phyloP scores from a whole-genome alignment of 2,329 filamentous ascomycete genomes.

The Lecanicillium sp. region DNA sequence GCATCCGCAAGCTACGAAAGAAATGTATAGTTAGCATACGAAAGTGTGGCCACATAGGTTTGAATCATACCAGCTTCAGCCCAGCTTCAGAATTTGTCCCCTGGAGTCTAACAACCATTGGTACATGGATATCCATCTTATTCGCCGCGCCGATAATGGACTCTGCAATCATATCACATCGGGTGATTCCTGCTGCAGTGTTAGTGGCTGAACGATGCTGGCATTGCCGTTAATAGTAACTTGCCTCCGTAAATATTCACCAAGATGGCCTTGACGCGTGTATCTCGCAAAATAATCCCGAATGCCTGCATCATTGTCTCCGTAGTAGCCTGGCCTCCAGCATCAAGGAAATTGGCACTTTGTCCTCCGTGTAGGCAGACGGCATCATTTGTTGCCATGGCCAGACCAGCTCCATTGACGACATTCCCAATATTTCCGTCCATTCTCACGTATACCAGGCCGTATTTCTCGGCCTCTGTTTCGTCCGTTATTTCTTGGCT shows the following conservation, averaged over 20 bases:
- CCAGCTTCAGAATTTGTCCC: constrained; percentile 37
- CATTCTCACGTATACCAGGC: constrained; percentile 71
- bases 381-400: constrained; percentile 86
- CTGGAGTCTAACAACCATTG: constrained; percentile 38
- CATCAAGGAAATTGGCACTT: constrained; percentile 82
- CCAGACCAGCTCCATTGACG: constrained; percentile 82
- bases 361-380: constrained; percentile 59
- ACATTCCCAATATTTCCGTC: constrained; percentile 65
- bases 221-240: constrained; percentile 1
- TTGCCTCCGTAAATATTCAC: constrained; percentile 48
- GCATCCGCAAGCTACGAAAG: constrained; percentile 17
- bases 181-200: constrained; percentile 31
- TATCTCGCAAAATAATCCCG: constrained; percentile 62
- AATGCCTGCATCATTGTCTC: constrained; percentile 75
- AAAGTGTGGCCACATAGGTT: too few relatives aligned
- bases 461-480: constrained; percentile 42
- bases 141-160: constrained; percentile 35
- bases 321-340: constrained; percentile 78
- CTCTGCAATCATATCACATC: constrained; percentile 44
- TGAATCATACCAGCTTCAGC: constrained; percentile 29
- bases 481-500: constrained; percentile 25
- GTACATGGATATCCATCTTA: constrained; percentile 29
- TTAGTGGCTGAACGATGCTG: neutral
- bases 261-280: constrained; percentile 59
- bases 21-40: constrained; percentile 1